These are phyloP conservation scores for Cyberlindnera sargentensis DNA, from an alignment of 805 yeast genomes.

Conservation along the genomic window DNA sequence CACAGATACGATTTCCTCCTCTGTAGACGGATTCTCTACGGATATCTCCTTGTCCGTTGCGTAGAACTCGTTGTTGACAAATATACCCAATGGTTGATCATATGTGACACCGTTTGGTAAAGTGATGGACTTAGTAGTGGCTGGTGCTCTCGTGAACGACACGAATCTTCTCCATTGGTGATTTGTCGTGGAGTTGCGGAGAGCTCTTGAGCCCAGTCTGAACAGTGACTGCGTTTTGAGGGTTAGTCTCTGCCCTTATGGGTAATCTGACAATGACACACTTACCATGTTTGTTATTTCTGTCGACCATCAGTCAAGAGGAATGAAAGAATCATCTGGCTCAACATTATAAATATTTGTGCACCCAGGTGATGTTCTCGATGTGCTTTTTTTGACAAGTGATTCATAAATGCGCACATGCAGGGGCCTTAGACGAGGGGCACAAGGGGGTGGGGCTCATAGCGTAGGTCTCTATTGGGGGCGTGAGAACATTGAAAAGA, in stretches of 20 bases:
- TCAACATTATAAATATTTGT: too few relatives aligned
- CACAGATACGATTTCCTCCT: conserved; percentile 50
- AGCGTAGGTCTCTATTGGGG: too few relatives aligned
- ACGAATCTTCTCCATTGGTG: conserved; percentile 5
- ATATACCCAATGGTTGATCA: conserved; percentile 82
- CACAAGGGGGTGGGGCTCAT: too few relatives aligned
- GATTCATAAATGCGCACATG: too few relatives aligned
- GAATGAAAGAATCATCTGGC: too few relatives aligned
- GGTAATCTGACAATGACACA: background rate
- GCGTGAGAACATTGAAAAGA: too few relatives aligned
- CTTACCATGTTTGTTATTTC: background rate
- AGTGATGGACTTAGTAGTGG: conserved; percentile 35
- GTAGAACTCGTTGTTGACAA: conserved; percentile 80
- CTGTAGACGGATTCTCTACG: conserved; percentile 56
- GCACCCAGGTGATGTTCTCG: too few relatives aligned
- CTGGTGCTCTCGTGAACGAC: conserved; percentile 19
- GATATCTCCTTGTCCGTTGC: conserved; percentile 47
- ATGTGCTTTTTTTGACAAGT: too few relatives aligned
- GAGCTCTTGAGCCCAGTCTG: background rate
- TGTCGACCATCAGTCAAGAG: too few relatives aligned
- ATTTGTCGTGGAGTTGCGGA: too few relatives aligned
- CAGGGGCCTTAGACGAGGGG: too few relatives aligned
- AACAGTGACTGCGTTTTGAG: background rate
- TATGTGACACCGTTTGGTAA: conserved; percentile 62
- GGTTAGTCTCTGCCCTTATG: background rate